Evolutionary conservation across 768 basidiomycete genomes (phyloP), one percentile per base, ranked within the genome.

Genomic region (Lactarius psammicola): DNA sequence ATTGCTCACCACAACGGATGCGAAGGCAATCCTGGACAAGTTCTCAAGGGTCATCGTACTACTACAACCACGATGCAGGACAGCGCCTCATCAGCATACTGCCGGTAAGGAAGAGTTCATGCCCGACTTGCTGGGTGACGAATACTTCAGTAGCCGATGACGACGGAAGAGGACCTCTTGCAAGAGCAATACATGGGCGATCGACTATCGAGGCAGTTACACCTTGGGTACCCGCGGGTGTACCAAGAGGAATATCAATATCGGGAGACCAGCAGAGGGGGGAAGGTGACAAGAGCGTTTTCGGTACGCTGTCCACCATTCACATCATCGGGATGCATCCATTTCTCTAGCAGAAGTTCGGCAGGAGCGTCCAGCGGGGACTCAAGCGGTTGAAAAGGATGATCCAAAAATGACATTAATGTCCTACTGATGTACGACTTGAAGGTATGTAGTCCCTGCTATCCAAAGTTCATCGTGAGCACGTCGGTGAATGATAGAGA

Each of bases 131-230:
- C 36, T 53, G 28, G 42, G 66, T 63, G 49, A 67, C 53, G n/a
- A 63, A 67, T 63, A 28, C 8, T 2, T 62, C 51, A 38, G 20
- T 55, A 70, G 69, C 67, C 61, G 17, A 70, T 70, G 69, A 58
- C 63, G 3, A 65, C 69, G 17, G 68, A 70, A 59, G 69, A 70
- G 34, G 69, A 70, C 30, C 63, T 70, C 40, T 60, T 70, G 53
- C 69, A 70, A 56, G 63, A 70, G 36, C 44, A 68, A 13, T 64
- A 70, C 44, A 68, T 55, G 60, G 66, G 66, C 34, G 26, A 59
- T 51, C 67, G 67, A 59, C 31, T 58, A 10, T 68, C 69, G 28
- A 62, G 42, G 36, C 66, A 68, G 30, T 30, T 69, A 30, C 33
- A 55, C 28, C 59, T 69, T n/a, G 69, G 63, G 20, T 68, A 70